Evolutionary conservation across 2,329 filamentous ascomycete genomes (phyloP).

Genomic region (Cytospora piceicola): DNA sequence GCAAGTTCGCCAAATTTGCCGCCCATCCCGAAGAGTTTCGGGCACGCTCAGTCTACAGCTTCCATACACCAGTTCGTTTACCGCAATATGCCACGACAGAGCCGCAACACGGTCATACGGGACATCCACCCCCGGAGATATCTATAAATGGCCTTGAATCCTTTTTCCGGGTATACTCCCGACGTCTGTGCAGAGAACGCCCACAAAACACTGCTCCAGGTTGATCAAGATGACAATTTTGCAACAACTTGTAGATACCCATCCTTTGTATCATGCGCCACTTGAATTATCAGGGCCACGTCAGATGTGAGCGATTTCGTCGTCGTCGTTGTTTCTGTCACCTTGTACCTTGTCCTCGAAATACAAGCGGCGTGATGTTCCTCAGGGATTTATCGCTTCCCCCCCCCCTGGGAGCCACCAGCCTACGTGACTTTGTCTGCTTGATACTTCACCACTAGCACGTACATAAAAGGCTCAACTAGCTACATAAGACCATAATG

Average conservation of each 20-base stretch:
- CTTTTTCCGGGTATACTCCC: background rate
- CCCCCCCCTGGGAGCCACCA: background rate
- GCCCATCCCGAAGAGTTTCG: conserved; percentile 12
- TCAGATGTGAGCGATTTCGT: background rate
- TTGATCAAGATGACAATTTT: background rate
- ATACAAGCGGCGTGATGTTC: no score
- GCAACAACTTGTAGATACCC: background rate
- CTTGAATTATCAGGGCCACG: background rate
- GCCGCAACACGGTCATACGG: conserved; percentile 9
- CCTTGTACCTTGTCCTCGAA: no score
- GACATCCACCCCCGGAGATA: background rate
- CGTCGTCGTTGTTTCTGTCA: background rate
- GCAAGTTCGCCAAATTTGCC: background rate
- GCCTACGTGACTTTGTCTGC: background rate
- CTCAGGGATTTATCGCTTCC: background rate
- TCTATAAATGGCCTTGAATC: background rate
- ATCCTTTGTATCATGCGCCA: background rate
- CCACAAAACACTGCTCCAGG: background rate
- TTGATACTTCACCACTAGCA: background rate
- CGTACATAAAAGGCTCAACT: background rate
- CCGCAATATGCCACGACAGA: background rate
- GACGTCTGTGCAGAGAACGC: background rate
- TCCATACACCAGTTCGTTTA: background rate
- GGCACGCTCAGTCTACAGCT: background rate
- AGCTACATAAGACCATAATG: background rate